These are phyloP conservation scores for Antarctomyces pellizariae DNA, from an alignment of 495 filamentous ascomycete species.

Conservation along the genomic window DNA sequence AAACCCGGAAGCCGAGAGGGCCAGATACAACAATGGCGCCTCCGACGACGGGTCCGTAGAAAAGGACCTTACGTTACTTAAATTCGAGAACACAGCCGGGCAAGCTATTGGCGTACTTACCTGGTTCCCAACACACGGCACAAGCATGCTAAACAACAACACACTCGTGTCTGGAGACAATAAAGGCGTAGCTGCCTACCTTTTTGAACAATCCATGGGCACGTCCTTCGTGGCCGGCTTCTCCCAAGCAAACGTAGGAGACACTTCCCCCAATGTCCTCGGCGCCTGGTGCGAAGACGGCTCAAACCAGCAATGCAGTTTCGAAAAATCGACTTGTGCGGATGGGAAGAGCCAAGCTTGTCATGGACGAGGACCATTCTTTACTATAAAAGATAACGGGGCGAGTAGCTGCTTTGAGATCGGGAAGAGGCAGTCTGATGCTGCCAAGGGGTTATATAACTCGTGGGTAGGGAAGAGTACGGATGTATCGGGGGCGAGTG, in stretches of 20 bases:
- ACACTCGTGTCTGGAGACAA: slow-evolving; percentile 85
- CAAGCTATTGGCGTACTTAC: slow-evolving; percentile 62
- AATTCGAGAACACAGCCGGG: slow-evolving; percentile 44
- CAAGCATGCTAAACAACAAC: slow-evolving; percentile 80
- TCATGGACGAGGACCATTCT: slow-evolving; percentile 69
- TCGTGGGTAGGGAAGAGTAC: slow-evolving; percentile 23
- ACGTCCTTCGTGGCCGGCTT: slow-evolving; percentile 80
- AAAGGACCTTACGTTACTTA: slow-evolving; percentile 63
- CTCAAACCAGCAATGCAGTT: slow-evolving; percentile 40
- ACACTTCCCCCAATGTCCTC: slow-evolving; percentile 73
- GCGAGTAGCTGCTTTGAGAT: slow-evolving; percentile 62
- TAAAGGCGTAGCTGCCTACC: slow-evolving; percentile 76
- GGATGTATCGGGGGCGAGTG: slow-evolving; percentile 31
- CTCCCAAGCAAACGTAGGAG: slow-evolving; percentile 83
- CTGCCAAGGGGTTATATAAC: slow-evolving; percentile 39
- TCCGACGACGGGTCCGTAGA: slow-evolving; percentile 51
- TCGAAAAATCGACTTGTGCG: slow-evolving; percentile 59
- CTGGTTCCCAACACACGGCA: slow-evolving; percentile 91
- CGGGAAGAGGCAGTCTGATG: slow-evolving; percentile 45
- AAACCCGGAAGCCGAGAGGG: slow-evolving; percentile 63
- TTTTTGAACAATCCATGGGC: slow-evolving; percentile 57
- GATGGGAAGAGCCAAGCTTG: slow-evolving; percentile 50
- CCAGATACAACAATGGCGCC: slow-evolving; percentile 33
- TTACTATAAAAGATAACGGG: slow-evolving; percentile 44
- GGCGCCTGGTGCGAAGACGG: slow-evolving; percentile 72